Conservation (phyloP, 1,284 basidiomycete species). For the Gomphus bonarii region DNA sequence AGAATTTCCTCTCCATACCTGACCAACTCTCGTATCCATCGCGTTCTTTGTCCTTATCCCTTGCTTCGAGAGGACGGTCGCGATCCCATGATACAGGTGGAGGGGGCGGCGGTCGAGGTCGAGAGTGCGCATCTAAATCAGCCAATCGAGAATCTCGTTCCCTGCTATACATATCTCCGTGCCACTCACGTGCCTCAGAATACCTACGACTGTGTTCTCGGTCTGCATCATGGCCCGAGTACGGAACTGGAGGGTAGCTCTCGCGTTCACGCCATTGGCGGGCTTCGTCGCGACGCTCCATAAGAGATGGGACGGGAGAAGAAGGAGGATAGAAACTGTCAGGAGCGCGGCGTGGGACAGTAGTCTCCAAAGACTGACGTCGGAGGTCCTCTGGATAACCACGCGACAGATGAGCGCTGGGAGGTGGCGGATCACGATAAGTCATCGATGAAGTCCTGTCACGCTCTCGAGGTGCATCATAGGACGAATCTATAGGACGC, state of each 20-base stretch:
- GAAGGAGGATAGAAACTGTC: background rate
- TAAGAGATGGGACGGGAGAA: background rate
- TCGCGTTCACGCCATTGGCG: slow-evolving; percentile 12
- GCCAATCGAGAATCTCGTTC: background rate
- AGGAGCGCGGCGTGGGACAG: background rate
- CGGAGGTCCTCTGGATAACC: slow-evolving; percentile 1
- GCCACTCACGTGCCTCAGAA: slow-evolving; percentile 6
- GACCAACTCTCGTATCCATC: slow-evolving; percentile 12
- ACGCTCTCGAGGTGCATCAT: slow-evolving; percentile 1
- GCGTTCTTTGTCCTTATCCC: slow-evolving; percentile 6
- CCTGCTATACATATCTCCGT: background rate
- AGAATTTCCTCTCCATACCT: slow-evolving; percentile 14
- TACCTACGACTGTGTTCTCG: slow-evolving; percentile 6
- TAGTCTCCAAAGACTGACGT: background rate
- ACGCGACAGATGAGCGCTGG: background rate
- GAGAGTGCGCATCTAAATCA: slow-evolving; percentile 5
- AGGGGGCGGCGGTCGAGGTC: background rate
- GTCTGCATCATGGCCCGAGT: background rate
- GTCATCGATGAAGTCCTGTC: background rate
- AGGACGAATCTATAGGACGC: background rate
- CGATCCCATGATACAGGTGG: slow-evolving; percentile 6
- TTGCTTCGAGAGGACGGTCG: background rate
- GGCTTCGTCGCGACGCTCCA: slow-evolving; percentile 8
- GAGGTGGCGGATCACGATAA: slow-evolving; percentile 4
- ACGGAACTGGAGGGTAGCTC: slow-evolving; percentile 4